Base-by-base conservation (phyloP, 1,139 yeast species). In the Pichia sp. region DNA sequence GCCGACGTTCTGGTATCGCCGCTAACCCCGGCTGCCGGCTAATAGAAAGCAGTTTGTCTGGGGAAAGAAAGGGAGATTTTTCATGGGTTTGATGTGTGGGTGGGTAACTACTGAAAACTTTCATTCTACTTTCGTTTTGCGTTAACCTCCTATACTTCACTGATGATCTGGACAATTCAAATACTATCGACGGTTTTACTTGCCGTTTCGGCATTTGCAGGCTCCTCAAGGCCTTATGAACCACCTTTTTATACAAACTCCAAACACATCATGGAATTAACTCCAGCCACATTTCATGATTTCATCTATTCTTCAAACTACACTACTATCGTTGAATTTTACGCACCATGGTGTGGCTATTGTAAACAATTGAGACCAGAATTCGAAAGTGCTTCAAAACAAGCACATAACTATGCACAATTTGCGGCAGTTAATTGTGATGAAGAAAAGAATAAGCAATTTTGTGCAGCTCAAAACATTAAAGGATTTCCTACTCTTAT, bases 321-420 rank as follows among this genome's bases (percentile, higher is more conserved):
- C 52, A 82, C 95, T 3, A 66, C 95, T 3, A 66, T 89, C 6
- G 93, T 91, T 16, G 89, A 88, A 62, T 91, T 89, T 59, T 91
- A 91, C 60, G 97, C 97, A 5, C 97, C 97, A 29, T 91, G 97
- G 97, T 91, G 97, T 67, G 88, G 89, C 1, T 78, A 82, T 57
- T 83, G 93, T 55, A 70, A 75, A 49, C 71, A 76, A 46, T 60
- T 83, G 46, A 70, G 72, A 48, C 74, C 76, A 3, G 68, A 76
- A 1, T 82, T 69, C 59, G 67, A 69, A 43, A 81, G 79, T 54
- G 76, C 82, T 18, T 95, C 87, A 11, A 75, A 74, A 42, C 63
- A 65, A 31, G 64, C 84, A 11, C 69, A 70, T 23, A 82, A 81
- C 37, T 63, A 77, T 40, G 79, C 79, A 18, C 78, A 81, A 50